Evolutionary conservation across 768 basidiomycete species (phyloP).

Genomic region (Hypsizygus marmoreus): DNA sequence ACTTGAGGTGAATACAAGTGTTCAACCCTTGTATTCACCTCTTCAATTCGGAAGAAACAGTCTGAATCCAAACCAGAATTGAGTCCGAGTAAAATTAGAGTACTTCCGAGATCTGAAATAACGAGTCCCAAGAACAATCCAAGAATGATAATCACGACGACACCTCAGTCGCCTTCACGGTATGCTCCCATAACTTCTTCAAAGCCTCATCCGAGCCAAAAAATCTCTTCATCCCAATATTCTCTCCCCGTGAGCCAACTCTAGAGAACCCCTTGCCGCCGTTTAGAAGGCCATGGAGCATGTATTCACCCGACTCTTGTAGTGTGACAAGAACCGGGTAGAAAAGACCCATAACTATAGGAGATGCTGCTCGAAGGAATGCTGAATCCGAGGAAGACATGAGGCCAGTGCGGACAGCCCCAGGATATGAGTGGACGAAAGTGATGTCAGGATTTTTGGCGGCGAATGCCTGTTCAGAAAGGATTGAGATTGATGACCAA

Average conservation of each 20-base stretch:
- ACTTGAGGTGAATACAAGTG: too few relatives aligned
- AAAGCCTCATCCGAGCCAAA: conserved; percentile 39
- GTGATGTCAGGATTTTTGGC: conserved; percentile 34
- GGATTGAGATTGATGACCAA: background rate
- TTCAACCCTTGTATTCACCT: too few relatives aligned
- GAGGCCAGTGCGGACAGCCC: conserved; percentile 37
- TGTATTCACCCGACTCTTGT: conserved; percentile 35
- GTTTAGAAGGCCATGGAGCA: conserved; percentile 34
- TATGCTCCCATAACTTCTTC: conserved; percentile 39
- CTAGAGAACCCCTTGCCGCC: conserved; percentile 29
- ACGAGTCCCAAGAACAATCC: background rate
- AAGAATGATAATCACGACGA: background rate
- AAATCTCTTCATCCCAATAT: conserved; percentile 32
- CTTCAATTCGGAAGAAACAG: too few relatives aligned
- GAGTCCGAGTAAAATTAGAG: background rate
- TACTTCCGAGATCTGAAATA: background rate
- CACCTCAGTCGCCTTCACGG: conserved; percentile 20
- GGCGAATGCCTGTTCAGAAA: conserved; percentile 32
- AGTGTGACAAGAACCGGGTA: conserved; percentile 25
- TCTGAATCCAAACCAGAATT: too few relatives aligned
- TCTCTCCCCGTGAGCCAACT: conserved; percentile 32
- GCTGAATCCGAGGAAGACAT: conserved; percentile 27
- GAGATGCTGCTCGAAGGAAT: conserved; percentile 20
- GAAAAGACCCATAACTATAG: conserved; percentile 19
- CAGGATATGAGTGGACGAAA: conserved; percentile 43